Conservation (phyloP, 257 asterid species). For the Thymus mandschuricus region DNA sequence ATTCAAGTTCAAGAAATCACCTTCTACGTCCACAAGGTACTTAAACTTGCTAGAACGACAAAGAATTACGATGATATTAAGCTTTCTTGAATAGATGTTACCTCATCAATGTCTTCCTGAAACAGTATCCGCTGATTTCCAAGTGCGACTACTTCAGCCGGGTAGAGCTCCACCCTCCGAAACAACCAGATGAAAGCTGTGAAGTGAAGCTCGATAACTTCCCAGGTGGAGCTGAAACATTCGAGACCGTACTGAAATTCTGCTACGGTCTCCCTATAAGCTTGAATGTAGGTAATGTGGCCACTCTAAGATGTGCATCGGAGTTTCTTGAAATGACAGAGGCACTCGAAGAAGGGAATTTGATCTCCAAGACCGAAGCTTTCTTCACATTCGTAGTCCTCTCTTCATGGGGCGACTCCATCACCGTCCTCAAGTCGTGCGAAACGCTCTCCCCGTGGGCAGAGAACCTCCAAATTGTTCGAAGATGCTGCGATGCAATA, state of each 20-base stretch:
- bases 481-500: slow-evolving; percentile 80
- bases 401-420: slow-evolving; percentile 77
- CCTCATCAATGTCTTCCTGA: slow-evolving; percentile 30
- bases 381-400: slow-evolving; percentile 83
- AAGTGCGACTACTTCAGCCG: slow-evolving; percentile 64
- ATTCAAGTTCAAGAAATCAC: slow-evolving; percentile 78
- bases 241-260: slow-evolving; percentile 58
- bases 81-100: slow-evolving; percentile 8
- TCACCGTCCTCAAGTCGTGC: slow-evolving; percentile 63
- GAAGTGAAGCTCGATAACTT: slow-evolving; percentile 65
- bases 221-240: slow-evolving; percentile 83
- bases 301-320: slow-evolving; percentile 77
- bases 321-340: slow-evolving; percentile 88
- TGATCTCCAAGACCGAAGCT: slow-evolving; percentile 72
- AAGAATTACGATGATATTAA: not conserved
- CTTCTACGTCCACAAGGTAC: slow-evolving; percentile 81
- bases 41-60: not conserved
- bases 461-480: slow-evolving; percentile 80
- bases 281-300: slow-evolving; percentile 60
- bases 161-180: slow-evolving; percentile 43
- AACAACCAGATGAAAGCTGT: slow-evolving; percentile 39
- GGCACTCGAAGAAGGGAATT: slow-evolving; percentile 77
- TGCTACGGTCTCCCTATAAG: slow-evolving; percentile 66
- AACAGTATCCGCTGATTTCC: slow-evolving; percentile 73
- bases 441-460: slow-evolving; percentile 83